phyloP scores from a whole-genome alignment of 192 early-diverging fungal genomes.

The Chytriomyces sp. region DNA sequence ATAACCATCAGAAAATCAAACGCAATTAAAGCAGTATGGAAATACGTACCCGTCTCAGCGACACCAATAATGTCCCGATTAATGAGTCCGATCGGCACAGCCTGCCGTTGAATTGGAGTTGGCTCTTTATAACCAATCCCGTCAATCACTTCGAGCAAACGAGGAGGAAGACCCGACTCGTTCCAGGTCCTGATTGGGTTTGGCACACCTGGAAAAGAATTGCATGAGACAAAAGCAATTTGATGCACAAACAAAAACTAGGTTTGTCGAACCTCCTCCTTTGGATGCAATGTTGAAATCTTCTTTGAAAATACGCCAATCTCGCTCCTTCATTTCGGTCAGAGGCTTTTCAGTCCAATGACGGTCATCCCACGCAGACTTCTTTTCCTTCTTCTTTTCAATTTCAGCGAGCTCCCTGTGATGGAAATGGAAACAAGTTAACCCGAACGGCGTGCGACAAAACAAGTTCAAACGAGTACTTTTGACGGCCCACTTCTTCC shows the following conservation, averaged over 20 bases:
- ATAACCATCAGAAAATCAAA: neutral
- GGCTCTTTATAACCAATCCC: constrained; percentile 91
- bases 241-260: neutral
- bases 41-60: constrained; percentile 66
- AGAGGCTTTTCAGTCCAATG: constrained; percentile 95
- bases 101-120: constrained; percentile 96
- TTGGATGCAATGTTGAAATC: constrained; percentile 96
- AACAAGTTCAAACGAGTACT: neutral
- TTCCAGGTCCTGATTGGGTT: constrained; percentile 87
- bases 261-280: constrained; percentile 66
- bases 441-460: neutral
- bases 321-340: constrained; percentile 90
- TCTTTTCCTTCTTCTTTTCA: constrained; percentile 68
- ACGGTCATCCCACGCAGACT: constrained; percentile 82
- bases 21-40: constrained; percentile 7
- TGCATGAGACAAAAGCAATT: neutral
- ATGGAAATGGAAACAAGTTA: neutral
- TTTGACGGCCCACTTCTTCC: constrained; percentile 59
- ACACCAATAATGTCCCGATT: constrained; percentile 71
- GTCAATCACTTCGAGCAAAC: constrained; percentile 76
- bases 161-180: constrained; percentile 75
- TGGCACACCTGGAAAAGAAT: constrained; percentile 65
- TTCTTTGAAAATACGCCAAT: constrained; percentile 99
- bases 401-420: constrained; percentile 66
- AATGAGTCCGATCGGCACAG: constrained; percentile 93